phyloP scores from a whole-genome alignment of 352 stramenopile genomes.

The Phytopythium helicoides region DNA sequence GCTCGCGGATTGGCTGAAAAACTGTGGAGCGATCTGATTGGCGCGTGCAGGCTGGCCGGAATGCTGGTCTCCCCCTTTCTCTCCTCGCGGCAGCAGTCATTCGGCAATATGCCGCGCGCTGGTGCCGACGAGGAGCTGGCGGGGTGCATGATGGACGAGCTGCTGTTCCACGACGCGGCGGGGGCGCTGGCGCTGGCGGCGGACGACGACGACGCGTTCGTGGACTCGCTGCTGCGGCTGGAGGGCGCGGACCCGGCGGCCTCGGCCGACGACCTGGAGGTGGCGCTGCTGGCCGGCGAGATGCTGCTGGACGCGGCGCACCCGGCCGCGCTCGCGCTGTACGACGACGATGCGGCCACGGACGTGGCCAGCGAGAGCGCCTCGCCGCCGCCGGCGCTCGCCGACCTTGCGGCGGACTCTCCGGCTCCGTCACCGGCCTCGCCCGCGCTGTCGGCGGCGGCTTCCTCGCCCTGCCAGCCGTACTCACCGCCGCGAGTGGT shows the following conservation, averaged over 20 bases:
- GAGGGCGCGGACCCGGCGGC: constrained; percentile 13
- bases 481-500: constrained; percentile 3
- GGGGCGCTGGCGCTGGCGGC: constrained; percentile 16
- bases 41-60: no score
- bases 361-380: constrained; percentile 43
- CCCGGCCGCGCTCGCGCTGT: no score
- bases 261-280: constrained; percentile 14
- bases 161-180: constrained; percentile 44
- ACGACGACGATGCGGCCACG: constrained; percentile 27
- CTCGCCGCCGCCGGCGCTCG: constrained; percentile 39
- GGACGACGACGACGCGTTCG: constrained; percentile 12
- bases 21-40: no score
- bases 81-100: no score
- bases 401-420: constrained; percentile 16
- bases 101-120: no score
- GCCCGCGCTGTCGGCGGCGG: neutral
- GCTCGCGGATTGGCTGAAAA: neutral
- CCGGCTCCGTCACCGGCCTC: constrained; percentile 15
- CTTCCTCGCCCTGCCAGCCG: neutral
- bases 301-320: constrained; percentile 15
- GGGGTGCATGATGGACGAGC: constrained; percentile 44
- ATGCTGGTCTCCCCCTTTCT: neutral
- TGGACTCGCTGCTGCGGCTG: constrained; percentile 47
- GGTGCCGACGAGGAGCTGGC: no score
- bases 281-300: constrained; percentile 16